Evolutionary conservation across 192 early-diverging fungal genomes (phyloP).

Genomic region (Umbelopsis isabellina): DNA sequence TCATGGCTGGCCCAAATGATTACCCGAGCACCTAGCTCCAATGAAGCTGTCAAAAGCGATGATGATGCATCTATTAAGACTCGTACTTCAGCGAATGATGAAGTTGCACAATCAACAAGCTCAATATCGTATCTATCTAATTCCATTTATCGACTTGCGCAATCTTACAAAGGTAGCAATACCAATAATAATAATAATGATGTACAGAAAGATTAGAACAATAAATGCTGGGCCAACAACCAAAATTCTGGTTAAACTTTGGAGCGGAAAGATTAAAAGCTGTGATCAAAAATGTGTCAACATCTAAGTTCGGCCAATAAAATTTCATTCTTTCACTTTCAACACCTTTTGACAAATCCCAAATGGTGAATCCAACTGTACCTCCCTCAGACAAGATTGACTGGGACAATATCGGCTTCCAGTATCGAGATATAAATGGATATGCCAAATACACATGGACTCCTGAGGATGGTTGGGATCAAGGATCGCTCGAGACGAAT

Average conservation of each 20-base stretch:
- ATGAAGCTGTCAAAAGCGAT: background rate
- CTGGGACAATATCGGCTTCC: conserved; percentile 71
- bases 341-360: background rate
- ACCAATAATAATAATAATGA: background rate
- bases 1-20: conserved; percentile 6
- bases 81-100: background rate
- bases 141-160: conserved; percentile 6
- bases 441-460: conserved; percentile 67
- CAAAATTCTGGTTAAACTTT: background rate
- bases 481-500: conserved; percentile 57
- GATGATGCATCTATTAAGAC: background rate
- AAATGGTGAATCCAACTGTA: conserved; percentile 21
- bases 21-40: background rate
- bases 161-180: background rate
- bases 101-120: background rate
- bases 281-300: conserved; percentile 3
- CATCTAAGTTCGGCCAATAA: conserved; percentile 11
- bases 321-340: background rate
- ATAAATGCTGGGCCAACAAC: no score
- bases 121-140: conserved; percentile 14
- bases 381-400: conserved; percentile 53
- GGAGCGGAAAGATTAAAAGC: background rate
- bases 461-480: conserved; percentile 61
- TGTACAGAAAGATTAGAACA: background rate
- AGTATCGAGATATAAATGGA: conserved; percentile 64